Percentiles rank a stretch among this genome's conserved stretches.
phyloP scores from a whole-genome alignment of 2,329 filamentous ascomycete species.

The Fusarium liriodendri region DNA sequence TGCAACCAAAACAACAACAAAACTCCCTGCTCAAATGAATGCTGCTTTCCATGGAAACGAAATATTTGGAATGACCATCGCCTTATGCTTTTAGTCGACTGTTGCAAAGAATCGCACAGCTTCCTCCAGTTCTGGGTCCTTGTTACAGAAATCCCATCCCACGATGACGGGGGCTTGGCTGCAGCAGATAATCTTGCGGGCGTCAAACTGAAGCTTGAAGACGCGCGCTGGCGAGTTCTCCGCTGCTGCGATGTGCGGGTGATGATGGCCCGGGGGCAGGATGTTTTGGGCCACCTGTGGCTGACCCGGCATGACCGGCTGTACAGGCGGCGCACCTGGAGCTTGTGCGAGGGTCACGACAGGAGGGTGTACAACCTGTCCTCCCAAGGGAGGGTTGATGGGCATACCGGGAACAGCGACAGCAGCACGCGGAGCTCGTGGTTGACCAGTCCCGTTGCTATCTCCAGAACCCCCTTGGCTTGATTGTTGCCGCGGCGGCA shows the following conservation, averaged over 20 bases:
- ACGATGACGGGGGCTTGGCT: slow-evolving; percentile 92
- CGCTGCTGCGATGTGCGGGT: slow-evolving; percentile 58
- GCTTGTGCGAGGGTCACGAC: slow-evolving; percentile 24
- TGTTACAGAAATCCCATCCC: slow-evolving; percentile 97
- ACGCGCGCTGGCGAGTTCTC: slow-evolving; percentile 71
- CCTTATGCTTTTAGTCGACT: slow-evolving; percentile 52
- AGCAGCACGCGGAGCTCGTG: slow-evolving; percentile 9
- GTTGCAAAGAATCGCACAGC: slow-evolving; percentile 81
- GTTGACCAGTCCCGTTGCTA: slow-evolving; percentile 4
- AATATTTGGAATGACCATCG: not conserved
- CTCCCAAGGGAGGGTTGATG: not conserved
- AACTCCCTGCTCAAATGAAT: slow-evolving; percentile 39
- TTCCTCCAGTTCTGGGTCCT: slow-evolving; percentile 82
- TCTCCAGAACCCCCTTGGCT: slow-evolving; percentile 18
- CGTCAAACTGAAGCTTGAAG: slow-evolving; percentile 98
- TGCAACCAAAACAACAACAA: slow-evolving; percentile 25
- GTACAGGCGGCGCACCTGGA: slow-evolving; percentile 37
- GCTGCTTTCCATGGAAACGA: slow-evolving; percentile 12
- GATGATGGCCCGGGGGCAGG: slow-evolving; percentile 42
- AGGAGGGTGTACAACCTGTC: slow-evolving; percentile 19
- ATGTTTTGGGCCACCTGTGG: slow-evolving; percentile 13
- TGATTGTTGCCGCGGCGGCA: slow-evolving; percentile 39
- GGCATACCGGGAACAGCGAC: slow-evolving; percentile 10
- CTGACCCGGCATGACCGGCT: slow-evolving; percentile 18
- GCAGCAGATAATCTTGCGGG: slow-evolving; percentile 91